Evolutionary conservation across 192 early-diverging fungal genomes (phyloP), one percentile per base, ranked within the genome.

Genomic region (Rhizophagus prolifer): DNA sequence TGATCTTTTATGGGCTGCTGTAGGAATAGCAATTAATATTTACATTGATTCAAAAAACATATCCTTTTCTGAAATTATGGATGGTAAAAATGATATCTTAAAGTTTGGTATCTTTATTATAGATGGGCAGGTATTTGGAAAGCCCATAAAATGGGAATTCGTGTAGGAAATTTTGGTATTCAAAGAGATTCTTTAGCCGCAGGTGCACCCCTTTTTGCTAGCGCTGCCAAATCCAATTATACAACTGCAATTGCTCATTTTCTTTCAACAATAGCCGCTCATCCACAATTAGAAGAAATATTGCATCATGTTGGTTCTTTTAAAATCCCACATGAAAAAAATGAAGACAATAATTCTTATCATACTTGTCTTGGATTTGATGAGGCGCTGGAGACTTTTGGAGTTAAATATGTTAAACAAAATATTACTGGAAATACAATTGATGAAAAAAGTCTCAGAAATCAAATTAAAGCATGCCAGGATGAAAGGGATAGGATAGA

Each of bases 101-200:
- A 58, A 58, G 50, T 71, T 58, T 71, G 50, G 19, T 58, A 30
- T 58, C 26, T 50, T n/a, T 71, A 71, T 58, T 71, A 28, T 71
- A 26, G 6, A n/a, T 70, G n/a, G 41, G 41, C 30, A 30, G 30
- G 70, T 25, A 28, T 58, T 72, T 41, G 25, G 21, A 72, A 58
- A 34, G 9, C 6, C 7, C 54, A 72, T 31, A 59, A 59, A 58
- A 58, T 72, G 16, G 54, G 28, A 38, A 72, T 72, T 28, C 12
- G 28, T n/a, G 5, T 30, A 0, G 28, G 19, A 9, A 54, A 72
- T 30, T 60, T 46, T 46, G 12, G 12, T 46, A 46, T 46, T 46
- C 44, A 46, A 46, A 46, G 6, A 46, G 31, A 46, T 59, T 59
- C 1, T 5, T 26, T 72, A 14, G 5, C 5, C 4, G 54, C 54